Percentiles rank a stretch among this genome's conserved stretches.
Conservation (phyloP, 495 filamentous ascomycete genomes). For the Talaromyces nanjingensis region DNA sequence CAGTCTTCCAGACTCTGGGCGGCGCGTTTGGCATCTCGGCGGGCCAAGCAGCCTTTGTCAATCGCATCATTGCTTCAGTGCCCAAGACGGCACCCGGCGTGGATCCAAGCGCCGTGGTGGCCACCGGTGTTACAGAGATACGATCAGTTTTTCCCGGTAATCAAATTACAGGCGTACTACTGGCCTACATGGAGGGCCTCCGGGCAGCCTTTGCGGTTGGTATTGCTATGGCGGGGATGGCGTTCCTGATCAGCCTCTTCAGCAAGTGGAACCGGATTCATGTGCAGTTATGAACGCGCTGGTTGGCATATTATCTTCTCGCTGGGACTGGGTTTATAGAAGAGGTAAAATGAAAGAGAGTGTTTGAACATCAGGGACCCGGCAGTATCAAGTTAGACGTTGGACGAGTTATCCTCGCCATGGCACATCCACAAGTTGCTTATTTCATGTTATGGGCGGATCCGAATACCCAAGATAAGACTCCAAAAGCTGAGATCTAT, state of each 20-base stretch:
- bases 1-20: conserved; percentile 14
- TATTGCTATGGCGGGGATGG: neutral
- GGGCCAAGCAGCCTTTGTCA: conserved; percentile 36
- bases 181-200: conserved; percentile 50
- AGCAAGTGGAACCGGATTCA: neutral
- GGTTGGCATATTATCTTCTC: no score
- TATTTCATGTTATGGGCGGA: no score
- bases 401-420: no score
- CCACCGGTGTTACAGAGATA: conserved; percentile 41
- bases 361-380: no score
- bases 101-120: conserved; percentile 27
- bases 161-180: conserved; percentile 41
- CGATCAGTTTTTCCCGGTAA: conserved; percentile 31
- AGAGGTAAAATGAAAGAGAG: no score
- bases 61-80: conserved; percentile 24
- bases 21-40: conserved; percentile 34
- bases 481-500: no score
- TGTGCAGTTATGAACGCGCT: no score
- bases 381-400: no score
- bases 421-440: no score
- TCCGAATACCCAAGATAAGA: no score
- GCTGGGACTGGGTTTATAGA: no score
- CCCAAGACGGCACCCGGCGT: conserved; percentile 27
- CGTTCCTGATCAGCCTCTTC: neutral
- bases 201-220: conserved; percentile 21